Conservation (phyloP, 2,329 filamentous ascomycete species). For the Gremmenia infestans region DNA sequence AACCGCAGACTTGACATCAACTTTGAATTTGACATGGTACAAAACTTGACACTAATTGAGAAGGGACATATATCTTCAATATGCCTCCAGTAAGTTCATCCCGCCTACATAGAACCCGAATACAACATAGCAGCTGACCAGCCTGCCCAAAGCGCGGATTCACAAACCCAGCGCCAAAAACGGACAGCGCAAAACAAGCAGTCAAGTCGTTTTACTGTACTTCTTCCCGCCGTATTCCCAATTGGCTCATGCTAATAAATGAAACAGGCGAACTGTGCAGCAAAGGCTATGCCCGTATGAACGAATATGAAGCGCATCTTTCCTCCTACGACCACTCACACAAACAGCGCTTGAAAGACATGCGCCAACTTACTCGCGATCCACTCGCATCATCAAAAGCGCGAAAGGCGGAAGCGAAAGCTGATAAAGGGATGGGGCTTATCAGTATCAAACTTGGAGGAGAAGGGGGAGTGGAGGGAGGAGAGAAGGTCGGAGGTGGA, state of each 20-base stretch:
- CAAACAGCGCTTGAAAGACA: conserved; percentile 82
- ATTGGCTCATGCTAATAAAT: conserved; percentile 5
- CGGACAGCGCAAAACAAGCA: conserved; percentile 66
- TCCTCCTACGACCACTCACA: conserved; percentile 94
- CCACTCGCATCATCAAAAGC: conserved; percentile 60
- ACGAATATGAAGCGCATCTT: conserved; percentile 93
- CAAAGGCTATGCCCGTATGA: conserved; percentile 92
- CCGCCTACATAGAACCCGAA: not conserved
- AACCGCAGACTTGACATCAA: not conserved
- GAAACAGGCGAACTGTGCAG: conserved; percentile 66
- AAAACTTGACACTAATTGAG: not conserved
- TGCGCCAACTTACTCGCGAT: conserved; percentile 77
- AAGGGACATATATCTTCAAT: not conserved
- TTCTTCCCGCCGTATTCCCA: not conserved
- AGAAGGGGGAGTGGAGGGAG: conserved; percentile 24
- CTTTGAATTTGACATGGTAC: not conserved
- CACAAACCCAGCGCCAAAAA: conserved; percentile 45
- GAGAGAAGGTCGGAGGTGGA: conserved; percentile 15
- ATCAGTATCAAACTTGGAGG: conserved; percentile 60
- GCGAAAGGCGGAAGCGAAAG: conserved; percentile 65
- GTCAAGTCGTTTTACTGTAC: conserved; percentile 73
- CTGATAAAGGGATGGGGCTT: conserved; percentile 53
- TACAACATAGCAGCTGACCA: not conserved
- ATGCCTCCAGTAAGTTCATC: conserved; percentile 51
- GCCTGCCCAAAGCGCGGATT: conserved; percentile 36